Percentiles rank a stretch among this genome's conserved stretches.
Conservation (phyloP, 352 stramenopile species). For the Phytophthora multivora region DNA sequence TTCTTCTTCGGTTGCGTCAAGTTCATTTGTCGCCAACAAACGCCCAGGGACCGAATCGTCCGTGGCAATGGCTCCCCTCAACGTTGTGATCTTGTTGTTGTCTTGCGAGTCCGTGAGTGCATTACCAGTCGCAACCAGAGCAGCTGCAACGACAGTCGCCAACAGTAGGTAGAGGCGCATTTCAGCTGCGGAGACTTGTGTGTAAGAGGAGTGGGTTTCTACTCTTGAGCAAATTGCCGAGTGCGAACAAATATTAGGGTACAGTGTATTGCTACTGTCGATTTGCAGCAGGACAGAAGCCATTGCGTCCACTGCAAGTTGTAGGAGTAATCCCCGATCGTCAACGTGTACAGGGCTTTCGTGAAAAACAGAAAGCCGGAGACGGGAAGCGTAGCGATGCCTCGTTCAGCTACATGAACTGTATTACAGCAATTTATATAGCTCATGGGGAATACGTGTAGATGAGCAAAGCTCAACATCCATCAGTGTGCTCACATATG, state of each 20-base stretch:
- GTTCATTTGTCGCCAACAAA: not conserved
- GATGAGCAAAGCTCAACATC: not conserved
- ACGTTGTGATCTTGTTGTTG: not conserved
- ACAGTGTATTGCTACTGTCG: not conserved
- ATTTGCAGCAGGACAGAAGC: not conserved
- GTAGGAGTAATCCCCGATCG: not conserved
- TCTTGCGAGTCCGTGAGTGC: not conserved
- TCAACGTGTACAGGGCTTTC: not conserved
- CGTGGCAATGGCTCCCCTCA: not conserved
- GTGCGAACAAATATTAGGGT: not conserved
- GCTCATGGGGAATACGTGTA: not conserved
- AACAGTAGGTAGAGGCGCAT: not conserved
- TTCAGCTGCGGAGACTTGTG: not conserved
- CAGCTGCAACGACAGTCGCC: not conserved
- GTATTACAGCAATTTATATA: not conserved
- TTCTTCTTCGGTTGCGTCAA: conserved; percentile 2
- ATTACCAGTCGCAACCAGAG: not conserved
- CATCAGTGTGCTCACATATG: not conserved
- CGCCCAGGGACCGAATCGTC: not conserved
- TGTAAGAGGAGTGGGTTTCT: not conserved
- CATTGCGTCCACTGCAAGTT: not conserved
- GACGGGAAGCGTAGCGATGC: not conserved
- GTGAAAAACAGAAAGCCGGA: not conserved
- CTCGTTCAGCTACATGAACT: not conserved
- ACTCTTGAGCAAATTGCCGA: not conserved